These are phyloP conservation scores for Elaeis guineensis DNA, from an alignment of 176 grass and related monocot genomes.

Conservation along the genomic window DNA sequence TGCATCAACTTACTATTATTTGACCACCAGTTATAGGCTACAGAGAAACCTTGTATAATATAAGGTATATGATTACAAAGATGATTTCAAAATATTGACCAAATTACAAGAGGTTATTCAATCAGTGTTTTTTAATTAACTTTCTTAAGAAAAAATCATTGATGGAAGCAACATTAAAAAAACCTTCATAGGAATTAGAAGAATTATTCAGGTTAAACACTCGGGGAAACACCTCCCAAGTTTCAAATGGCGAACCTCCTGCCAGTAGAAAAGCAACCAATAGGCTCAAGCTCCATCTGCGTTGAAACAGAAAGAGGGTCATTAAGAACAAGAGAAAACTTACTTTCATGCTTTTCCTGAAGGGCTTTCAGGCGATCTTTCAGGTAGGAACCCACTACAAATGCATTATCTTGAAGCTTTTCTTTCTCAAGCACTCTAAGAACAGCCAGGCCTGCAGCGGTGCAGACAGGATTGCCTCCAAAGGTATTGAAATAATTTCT, in stretches of 20 bases:
- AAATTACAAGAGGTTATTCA: too few relatives aligned
- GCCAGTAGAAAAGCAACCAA: too few relatives aligned
- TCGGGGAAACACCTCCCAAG: too few relatives aligned
- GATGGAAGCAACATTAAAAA: too few relatives aligned
- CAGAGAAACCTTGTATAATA: too few relatives aligned
- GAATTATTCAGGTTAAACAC: neutral
- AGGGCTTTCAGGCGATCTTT: slow-evolving; percentile 59
- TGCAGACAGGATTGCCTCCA: slow-evolving; percentile 81
- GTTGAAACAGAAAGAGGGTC: neutral
- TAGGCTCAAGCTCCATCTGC: neutral
- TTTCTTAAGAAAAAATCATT: neutral
- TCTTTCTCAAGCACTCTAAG: slow-evolving; percentile 72
- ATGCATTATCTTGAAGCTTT: slow-evolving; percentile 78
- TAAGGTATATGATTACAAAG: too few relatives aligned
- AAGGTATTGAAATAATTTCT: slow-evolving; percentile 94
- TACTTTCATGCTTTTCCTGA: slow-evolving; percentile 79
- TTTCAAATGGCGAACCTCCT: too few relatives aligned
- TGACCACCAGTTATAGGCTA: too few relatives aligned
- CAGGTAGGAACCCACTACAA: slow-evolving; percentile 63
- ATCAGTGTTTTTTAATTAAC: too few relatives aligned
- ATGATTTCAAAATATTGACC: too few relatives aligned
- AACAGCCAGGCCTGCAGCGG: slow-evolving; percentile 68
- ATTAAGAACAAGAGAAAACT: neutral
- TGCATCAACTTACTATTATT: too few relatives aligned
- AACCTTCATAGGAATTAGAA: too few relatives aligned